A percentile compares a stretch with the other conserved stretches of the same genome.
Evolutionary conservation across 352 stramenopile genomes (phyloP).

Genomic region (Pythium diclinum): DNA sequence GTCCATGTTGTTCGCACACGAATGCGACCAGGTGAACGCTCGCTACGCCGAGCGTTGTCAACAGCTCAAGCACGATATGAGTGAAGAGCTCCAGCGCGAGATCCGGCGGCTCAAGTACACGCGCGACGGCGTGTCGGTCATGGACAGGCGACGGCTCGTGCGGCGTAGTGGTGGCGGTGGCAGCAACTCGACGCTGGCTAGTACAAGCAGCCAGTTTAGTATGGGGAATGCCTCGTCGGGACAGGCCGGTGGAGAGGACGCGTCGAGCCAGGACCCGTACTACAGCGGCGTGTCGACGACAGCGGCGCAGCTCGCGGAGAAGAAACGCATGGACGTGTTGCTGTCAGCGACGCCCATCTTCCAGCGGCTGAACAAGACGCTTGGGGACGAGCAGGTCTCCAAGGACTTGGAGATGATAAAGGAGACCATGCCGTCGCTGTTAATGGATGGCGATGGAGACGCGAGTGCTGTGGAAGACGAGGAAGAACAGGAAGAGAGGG

Average conservation of each 20-base stretch:
- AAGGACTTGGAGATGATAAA: conserved; percentile 43
- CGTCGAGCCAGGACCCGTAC: conserved; percentile 16
- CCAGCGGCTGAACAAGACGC: conserved; percentile 36
- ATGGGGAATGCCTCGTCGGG: conserved; percentile 3
- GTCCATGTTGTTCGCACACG: conserved; percentile 38
- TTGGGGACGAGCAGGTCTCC: conserved; percentile 31
- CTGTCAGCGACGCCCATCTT: conserved; percentile 54
- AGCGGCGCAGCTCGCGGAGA: conserved; percentile 42
- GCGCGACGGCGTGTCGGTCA: conserved; percentile 64
- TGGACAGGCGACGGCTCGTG: conserved; percentile 45
- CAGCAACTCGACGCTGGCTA: conserved; percentile 18
- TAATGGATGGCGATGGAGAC: neutral
- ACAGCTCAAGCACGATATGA: conserved; percentile 52
- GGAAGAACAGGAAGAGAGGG: conserved; percentile 21
- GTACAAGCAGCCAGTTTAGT: conserved; percentile 15
- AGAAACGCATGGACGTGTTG: conserved; percentile 51
- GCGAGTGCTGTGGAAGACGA: conserved; percentile 15
- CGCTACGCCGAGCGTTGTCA: conserved; percentile 43
- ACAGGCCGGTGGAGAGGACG: conserved; percentile 14
- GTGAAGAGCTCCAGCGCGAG: conserved; percentile 47
- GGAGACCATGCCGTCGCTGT: conserved; percentile 19
- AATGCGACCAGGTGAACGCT: conserved; percentile 35
- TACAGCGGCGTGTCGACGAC: conserved; percentile 22
- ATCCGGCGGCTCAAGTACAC: conserved; percentile 49
- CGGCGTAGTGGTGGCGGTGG: conserved; percentile 23